phyloP scores from a whole-genome alignment of 2,329 filamentous ascomycete species.

The Bipolaris zeicola region DNA sequence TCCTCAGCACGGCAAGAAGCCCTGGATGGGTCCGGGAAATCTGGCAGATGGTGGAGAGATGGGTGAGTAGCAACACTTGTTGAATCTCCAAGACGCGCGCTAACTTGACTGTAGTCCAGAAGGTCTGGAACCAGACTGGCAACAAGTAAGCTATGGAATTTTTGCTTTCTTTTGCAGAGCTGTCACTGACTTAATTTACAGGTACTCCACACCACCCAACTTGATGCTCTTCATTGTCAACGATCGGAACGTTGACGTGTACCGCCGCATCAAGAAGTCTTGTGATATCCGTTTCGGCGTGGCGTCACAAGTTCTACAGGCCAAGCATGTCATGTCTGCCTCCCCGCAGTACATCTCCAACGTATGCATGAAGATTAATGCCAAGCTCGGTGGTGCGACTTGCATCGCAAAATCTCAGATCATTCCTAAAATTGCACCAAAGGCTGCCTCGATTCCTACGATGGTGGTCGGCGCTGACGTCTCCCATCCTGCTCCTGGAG shows the following conservation, averaged over 20 bases:
- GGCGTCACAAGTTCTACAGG: conserved; percentile 81
- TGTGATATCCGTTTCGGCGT: conserved; percentile 85
- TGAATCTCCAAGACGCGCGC: not conserved
- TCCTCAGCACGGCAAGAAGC: conserved; percentile 36
- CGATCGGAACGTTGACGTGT: conserved; percentile 72
- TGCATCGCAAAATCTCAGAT: conserved; percentile 54
- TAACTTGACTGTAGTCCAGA: conserved; percentile 47
- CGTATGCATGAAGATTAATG: conserved; percentile 95
- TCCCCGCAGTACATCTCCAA: conserved; percentile 89
- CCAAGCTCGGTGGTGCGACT: conserved; percentile 87
- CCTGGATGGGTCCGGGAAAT: conserved; percentile 39
- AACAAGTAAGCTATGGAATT: conserved; percentile 43
- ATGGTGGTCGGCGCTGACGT: conserved; percentile 93
- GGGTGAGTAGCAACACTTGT: not conserved
- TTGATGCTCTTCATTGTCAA: conserved; percentile 80
- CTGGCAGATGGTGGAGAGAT: conserved; percentile 53
- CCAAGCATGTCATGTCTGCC: conserved; percentile 69
- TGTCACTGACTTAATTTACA: conserved; percentile 3
- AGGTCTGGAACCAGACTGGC: conserved; percentile 62
- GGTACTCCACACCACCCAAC: conserved; percentile 65
- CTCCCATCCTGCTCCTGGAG: conserved; percentile 75
- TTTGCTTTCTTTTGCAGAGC: not conserved
- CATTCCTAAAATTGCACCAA: conserved; percentile 35
- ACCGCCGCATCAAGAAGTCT: conserved; percentile 87
- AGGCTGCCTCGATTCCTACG: conserved; percentile 52